Evolutionary conservation across 202 grass and related monocot genomes (phyloP), one percentile per base, ranked within the genome.

Genomic region (Tripidium arundinaceum): DNA sequence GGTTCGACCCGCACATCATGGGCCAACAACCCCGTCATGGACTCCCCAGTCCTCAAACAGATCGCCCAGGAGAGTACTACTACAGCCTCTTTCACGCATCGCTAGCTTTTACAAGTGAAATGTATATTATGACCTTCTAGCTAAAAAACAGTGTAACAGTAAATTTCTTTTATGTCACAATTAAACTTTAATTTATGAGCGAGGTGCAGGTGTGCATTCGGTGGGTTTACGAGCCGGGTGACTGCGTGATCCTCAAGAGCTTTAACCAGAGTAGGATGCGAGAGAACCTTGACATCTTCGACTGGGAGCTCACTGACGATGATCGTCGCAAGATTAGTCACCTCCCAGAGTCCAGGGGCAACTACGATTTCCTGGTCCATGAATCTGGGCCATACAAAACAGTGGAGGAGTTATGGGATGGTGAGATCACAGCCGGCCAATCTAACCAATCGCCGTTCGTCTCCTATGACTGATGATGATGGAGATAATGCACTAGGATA

Each of bases 261-360:
- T 87, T 85, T 65, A 83, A 86, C 13, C 38, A 67, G 58, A 86
- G 18, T 1, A 78, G 82, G 40, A 65, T 91, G 62, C 70, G 33
- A 38, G 82, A 91, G 62, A 91, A 91, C 41, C 29, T 88, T 2
- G 41, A 21, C 40, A 85, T 91, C 72, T 86, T 91, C n/a, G 86
- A 80, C 13, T 91, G 89, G 89, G 80, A 91, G 25, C 83, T 91
- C 61, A 80, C 31, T 2, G 49, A 71, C n/a, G 79, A 78, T 0
- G 85, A 85, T 4, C 28, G 1, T 9, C 11, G 5, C 0, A 79
- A 45, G 59, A 91, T 91, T 15, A 33, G 36, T 6, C 4, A 15
- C 0, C 55, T 91, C 36, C 85, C 68, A 0, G 82, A 88, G 33
- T 43, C 40, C 0, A 83, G 77, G 10, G 68, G 74, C 0, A 58